Evolutionary conservation across 257 asterid species (phyloP).

Genomic region (Apocynum venetum): DNA sequence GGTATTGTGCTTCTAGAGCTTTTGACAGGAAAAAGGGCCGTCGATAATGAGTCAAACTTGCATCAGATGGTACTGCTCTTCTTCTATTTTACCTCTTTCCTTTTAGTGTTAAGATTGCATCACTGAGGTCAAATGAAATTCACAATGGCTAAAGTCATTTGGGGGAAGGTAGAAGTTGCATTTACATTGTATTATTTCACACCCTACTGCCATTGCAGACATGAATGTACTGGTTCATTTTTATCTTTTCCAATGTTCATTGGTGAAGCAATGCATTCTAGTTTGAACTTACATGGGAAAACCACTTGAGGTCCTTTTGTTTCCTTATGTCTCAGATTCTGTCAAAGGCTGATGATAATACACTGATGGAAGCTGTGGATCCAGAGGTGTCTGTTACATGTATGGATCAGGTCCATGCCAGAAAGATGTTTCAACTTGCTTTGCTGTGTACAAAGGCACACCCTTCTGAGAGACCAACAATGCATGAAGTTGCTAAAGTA

Average conservation of each 20-base stretch:
- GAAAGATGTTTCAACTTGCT: slow-evolving; percentile 82
- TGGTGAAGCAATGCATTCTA: neutral
- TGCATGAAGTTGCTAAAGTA: slow-evolving; percentile 82
- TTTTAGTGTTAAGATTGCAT: neutral
- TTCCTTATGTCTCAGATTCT: slow-evolving; percentile 43
- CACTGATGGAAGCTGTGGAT: slow-evolving; percentile 90
- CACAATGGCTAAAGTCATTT: neutral
- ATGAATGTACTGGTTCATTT: neutral
- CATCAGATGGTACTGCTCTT: slow-evolving; percentile 71
- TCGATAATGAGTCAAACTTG: slow-evolving; percentile 73
- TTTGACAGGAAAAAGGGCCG: slow-evolving; percentile 85
- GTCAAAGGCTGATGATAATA: slow-evolving; percentile 74
- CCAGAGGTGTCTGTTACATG: slow-evolving; percentile 88
- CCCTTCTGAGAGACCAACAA: slow-evolving; percentile 80
- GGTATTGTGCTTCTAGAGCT: slow-evolving; percentile 95
- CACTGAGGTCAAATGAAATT: neutral
- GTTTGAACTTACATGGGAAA: neutral
- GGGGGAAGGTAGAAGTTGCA: no score
- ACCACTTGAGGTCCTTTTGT: neutral
- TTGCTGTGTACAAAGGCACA: slow-evolving; percentile 72
- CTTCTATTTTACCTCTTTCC: neutral
- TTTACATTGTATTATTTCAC: neutral
- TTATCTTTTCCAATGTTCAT: neutral
- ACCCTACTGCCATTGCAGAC: neutral
- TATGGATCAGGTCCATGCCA: slow-evolving; percentile 57